A percentile compares a stretch with the other conserved stretches of the same genome.
These are phyloP conservation scores for Cardiospermum halicacabum DNA, from an alignment of 345 rosid species.

Conservation along the genomic window DNA sequence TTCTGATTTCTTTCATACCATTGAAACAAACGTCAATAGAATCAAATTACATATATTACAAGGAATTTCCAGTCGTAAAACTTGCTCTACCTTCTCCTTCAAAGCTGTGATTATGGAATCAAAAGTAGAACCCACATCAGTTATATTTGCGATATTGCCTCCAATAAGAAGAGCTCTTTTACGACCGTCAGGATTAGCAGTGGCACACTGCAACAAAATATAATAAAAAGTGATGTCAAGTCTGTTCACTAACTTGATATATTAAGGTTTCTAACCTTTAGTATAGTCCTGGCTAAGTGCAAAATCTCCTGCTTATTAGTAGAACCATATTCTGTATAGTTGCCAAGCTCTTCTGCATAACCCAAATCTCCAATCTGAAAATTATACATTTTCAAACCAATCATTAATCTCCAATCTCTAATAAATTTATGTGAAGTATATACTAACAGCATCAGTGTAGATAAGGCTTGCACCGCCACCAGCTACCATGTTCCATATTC, in stretches of 20 bases:
- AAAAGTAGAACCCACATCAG: conserved; percentile 91
- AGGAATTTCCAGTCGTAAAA: not conserved
- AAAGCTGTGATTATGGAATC: conserved; percentile 78
- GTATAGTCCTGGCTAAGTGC: conserved; percentile 88
- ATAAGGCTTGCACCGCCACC: conserved; percentile 98
- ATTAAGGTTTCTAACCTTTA: conserved; percentile 67
- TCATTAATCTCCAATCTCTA: too few relatives aligned
- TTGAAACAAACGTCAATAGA: not conserved
- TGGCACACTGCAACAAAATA: conserved; percentile 34
- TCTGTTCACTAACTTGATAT: conserved; percentile 1
- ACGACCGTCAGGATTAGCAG: not conserved
- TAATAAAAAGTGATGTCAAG: not conserved
- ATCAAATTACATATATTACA: not conserved
- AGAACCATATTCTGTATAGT: conserved; percentile 94
- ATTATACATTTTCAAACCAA: not conserved
- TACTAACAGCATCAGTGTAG: conserved; percentile 79
- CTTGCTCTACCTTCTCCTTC: conserved; percentile 62
- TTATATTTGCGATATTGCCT: not conserved
- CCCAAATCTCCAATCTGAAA: conserved; percentile 90
- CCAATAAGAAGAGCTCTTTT: not conserved
- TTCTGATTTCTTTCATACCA: conserved; percentile 53
- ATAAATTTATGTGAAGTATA: not conserved
- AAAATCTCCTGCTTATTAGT: conserved; percentile 89
- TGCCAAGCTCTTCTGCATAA: conserved; percentile 84
- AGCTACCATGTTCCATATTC: conserved; percentile 97